Conservation (phyloP, 129 eudicot species). For the Arctium minus region DNA sequence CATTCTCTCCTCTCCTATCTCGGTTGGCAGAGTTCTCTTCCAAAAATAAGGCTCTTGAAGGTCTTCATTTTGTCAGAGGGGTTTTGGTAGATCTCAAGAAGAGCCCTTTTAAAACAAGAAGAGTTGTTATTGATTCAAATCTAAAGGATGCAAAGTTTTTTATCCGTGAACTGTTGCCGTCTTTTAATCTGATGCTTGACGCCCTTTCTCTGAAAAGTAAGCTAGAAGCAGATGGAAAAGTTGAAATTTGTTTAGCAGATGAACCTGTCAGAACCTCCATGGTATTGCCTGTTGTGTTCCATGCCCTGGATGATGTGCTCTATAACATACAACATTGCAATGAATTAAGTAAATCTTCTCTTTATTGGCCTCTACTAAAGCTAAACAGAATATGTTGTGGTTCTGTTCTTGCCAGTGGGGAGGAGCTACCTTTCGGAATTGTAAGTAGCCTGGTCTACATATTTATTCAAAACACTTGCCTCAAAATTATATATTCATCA, state of each 20-base stretch:
- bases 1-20: conserved; percentile 53
- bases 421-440: conserved; percentile 97
- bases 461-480: neutral
- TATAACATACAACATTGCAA: conserved; percentile 36
- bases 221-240: conserved; percentile 39
- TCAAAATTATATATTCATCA: neutral
- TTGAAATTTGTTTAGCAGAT: conserved; percentile 53
- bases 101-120: conserved; percentile 65
- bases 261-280: conserved; percentile 80
- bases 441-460: conserved; percentile 43
- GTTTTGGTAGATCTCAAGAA: conserved; percentile 60
- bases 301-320: conserved; percentile 76
- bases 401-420: conserved; percentile 88
- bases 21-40: conserved; percentile 46
- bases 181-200: conserved; percentile 52
- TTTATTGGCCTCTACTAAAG: conserved; percentile 85
- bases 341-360: conserved; percentile 37
- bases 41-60: conserved; percentile 49
- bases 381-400: conserved; percentile 86
- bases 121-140: conserved; percentile 40
- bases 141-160: conserved; percentile 20
- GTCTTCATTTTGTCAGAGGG: conserved; percentile 41
- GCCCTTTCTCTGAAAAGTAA: conserved; percentile 71
- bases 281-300: conserved; percentile 85
- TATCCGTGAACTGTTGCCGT: conserved; percentile 38